Percentiles rank a stretch among this genome's conserved stretches.
phyloP scores from a whole-genome alignment of 768 basidiomycete species.

The Boletales sp. region DNA sequence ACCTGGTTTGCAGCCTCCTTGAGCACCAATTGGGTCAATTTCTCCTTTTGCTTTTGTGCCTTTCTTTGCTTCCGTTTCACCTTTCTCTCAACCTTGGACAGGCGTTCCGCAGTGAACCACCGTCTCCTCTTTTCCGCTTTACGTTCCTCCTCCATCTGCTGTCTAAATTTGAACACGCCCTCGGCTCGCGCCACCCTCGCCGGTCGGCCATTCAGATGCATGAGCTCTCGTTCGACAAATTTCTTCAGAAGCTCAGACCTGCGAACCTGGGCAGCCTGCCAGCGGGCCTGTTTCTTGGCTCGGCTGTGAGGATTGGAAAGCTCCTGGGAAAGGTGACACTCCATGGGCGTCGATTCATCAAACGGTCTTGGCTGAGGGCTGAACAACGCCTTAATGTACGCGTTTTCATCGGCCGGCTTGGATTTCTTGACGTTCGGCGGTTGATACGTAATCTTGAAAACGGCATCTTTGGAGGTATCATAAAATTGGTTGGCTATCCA shows the following conservation, averaged over 20 bases:
- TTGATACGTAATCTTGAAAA: conserved; percentile 67
- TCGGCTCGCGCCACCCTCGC: conserved; percentile 65
- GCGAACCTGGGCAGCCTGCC: conserved; percentile 54
- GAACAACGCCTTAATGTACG: conserved; percentile 53
- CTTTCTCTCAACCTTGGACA: conserved; percentile 36
- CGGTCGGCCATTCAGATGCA: conserved; percentile 57
- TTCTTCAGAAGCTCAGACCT: conserved; percentile 49
- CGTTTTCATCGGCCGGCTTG: conserved; percentile 45
- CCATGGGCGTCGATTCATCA: conserved; percentile 56
- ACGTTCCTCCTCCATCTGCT: conserved; percentile 53
- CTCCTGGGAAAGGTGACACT: conserved; percentile 62
- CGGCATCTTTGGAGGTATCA: conserved; percentile 62
- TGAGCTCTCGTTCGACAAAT: conserved; percentile 51
- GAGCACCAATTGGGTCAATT: conserved; percentile 49
- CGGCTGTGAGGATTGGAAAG: conserved; percentile 80
- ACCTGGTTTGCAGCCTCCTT: conserved; percentile 57
- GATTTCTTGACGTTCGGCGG: conserved; percentile 46
- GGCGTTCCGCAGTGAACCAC: conserved; percentile 37
- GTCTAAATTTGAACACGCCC: conserved; percentile 71
- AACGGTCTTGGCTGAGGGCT: conserved; percentile 41
- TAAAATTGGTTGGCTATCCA: conserved; percentile 40
- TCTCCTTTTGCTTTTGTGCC: conserved; percentile 47
- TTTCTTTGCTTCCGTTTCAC: conserved; percentile 42
- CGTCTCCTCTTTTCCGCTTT: conserved; percentile 60
- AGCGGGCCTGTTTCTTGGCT: conserved; percentile 77